A percentile compares a stretch with the other conserved stretches of the same genome.
phyloP scores from a whole-genome alignment of 768 basidiomycete species.

The Steccherinum ochraceum region DNA sequence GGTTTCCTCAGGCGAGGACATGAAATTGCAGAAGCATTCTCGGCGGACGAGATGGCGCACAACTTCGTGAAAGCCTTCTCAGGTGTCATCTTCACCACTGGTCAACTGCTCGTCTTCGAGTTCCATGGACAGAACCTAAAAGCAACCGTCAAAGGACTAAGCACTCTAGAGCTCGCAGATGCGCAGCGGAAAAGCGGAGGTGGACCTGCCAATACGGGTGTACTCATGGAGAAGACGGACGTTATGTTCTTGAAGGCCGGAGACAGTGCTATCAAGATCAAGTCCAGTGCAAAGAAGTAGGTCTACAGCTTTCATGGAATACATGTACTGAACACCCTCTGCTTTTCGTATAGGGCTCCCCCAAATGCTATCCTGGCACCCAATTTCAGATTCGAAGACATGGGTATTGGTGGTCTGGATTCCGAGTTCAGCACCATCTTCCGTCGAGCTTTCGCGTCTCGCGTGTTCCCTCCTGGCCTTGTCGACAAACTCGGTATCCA shows the following conservation, averaged over 20 bases:
- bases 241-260: constrained; percentile 83
- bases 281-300: constrained; percentile 86
- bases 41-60: constrained; percentile 78
- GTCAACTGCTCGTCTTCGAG: constrained; percentile 77
- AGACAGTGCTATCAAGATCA: constrained; percentile 79
- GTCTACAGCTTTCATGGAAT: constrained; percentile 17
- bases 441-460: constrained; percentile 95
- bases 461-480: constrained; percentile 95
- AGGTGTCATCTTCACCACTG: constrained; percentile 61
- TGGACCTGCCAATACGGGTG: constrained; percentile 42
- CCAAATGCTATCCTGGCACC: constrained; percentile 94
- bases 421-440: constrained; percentile 94
- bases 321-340: not conserved
- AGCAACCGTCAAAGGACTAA: constrained; percentile 55
- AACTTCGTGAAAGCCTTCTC: constrained; percentile 72
- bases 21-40: constrained; percentile 65
- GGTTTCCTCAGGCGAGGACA: constrained; percentile 51
- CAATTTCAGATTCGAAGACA: constrained; percentile 99
- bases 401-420: constrained; percentile 98
- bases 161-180: constrained; percentile 54
- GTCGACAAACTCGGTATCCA: constrained; percentile 98
- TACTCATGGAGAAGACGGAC: constrained; percentile 90
- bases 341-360: constrained; percentile 74
- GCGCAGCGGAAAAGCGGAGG: constrained; percentile 44
- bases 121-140: constrained; percentile 83